A percentile compares a stretch with the other conserved stretches of the same genome.
Evolutionary conservation across 179 eudicot species (phyloP).

Genomic region (Corrigiola litoralis): DNA sequence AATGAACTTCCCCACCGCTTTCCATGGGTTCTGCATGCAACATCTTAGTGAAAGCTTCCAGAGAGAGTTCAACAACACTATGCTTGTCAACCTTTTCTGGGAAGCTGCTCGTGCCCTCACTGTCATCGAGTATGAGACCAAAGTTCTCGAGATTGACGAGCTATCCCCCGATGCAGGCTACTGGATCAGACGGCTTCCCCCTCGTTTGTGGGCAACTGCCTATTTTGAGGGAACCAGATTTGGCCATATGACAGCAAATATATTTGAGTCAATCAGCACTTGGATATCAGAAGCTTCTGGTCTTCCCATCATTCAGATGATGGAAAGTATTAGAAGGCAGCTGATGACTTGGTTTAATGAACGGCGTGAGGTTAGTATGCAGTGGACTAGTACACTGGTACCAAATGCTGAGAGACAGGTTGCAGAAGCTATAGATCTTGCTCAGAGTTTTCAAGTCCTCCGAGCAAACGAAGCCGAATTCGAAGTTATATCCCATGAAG

Average conservation of each 20-base stretch:
- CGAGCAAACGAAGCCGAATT: conserved; percentile 78
- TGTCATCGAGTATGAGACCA: conserved; percentile 53
- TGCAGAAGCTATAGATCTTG: conserved; percentile 57
- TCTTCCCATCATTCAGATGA: conserved; percentile 75
- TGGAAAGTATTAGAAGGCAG: conserved; percentile 73
- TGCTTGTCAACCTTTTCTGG: conserved; percentile 66
- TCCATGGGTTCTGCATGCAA: conserved; percentile 73
- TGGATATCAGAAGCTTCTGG: conserved; percentile 73
- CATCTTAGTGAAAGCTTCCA: conserved; percentile 71
- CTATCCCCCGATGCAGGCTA: conserved; percentile 66
- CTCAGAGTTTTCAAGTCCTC: conserved; percentile 58
- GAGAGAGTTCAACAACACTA: conserved; percentile 57
- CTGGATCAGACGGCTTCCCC: conserved; percentile 67
- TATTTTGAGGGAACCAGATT: conserved; percentile 69
- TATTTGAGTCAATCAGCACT: conserved; percentile 44
- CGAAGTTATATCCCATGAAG: conserved; percentile 69
- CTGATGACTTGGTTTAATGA: conserved; percentile 84
- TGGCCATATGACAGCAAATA: conserved; percentile 64
- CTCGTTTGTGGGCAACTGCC: conserved; percentile 75
- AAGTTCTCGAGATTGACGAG: conserved; percentile 61
- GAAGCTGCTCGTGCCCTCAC: conserved; percentile 70
- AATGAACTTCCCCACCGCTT: conserved; percentile 68
- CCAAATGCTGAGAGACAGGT: conserved; percentile 67
- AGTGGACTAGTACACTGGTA: conserved; percentile 71
- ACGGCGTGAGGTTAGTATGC: conserved; percentile 59